Conservation (phyloP, 208 protist species). For the Naegleria fowleri region DNA sequence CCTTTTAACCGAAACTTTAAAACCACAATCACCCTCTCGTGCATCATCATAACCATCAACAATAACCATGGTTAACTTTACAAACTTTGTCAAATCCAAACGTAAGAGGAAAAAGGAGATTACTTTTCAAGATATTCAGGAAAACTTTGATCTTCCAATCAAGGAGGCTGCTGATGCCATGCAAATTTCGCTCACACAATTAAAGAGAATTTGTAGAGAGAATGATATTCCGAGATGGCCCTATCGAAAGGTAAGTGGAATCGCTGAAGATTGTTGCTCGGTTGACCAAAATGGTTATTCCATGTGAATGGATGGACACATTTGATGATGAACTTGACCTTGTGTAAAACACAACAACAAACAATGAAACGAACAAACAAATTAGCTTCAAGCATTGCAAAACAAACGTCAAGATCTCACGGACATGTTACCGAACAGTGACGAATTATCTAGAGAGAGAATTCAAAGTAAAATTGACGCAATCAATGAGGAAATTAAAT, state of each 20-base stretch:
- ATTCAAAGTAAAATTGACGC: not conserved
- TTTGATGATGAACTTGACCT: not conserved
- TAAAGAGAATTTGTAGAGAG: slow-evolving; percentile 17
- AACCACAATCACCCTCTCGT: too few species aligned
- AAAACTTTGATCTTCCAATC: slow-evolving; percentile 8
- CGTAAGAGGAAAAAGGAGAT: not conserved
- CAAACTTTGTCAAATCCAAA: not conserved
- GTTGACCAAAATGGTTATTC: not conserved
- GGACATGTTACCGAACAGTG: not conserved
- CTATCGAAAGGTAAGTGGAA: not conserved
- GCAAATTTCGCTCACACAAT: not conserved
- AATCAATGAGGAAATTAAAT: not conserved
- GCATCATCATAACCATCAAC: too few species aligned
- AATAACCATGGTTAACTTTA: not conserved
- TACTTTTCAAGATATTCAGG: not conserved
- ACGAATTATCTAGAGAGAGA: slow-evolving; percentile 9
- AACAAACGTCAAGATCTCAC: not conserved
- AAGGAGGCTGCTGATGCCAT: not conserved
- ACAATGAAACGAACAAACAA: not conserved
- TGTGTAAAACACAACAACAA: too few species aligned
- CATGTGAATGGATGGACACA: not conserved
- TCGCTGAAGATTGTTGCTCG: not conserved
- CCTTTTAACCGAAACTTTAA: too few species aligned
- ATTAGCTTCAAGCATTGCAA: not conserved
- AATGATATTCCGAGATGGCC: slow-evolving; percentile 19